Conservation (phyloP, 2,329 filamentous ascomycete genomes). For the Diaporthe vexans region DNA sequence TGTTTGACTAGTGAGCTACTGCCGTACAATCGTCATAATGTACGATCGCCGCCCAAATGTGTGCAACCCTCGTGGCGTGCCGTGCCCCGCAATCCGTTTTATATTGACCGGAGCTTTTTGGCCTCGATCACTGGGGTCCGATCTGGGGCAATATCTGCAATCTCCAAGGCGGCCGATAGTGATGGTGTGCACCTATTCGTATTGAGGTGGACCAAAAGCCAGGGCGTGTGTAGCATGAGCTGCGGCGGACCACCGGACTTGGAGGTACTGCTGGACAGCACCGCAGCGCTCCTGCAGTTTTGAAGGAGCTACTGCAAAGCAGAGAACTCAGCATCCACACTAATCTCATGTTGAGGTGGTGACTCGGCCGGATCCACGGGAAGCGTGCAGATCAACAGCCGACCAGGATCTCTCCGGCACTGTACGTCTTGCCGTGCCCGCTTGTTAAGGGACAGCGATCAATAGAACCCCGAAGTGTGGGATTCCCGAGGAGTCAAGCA, state of each 20-base stretch:
- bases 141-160: slow-evolving; percentile 10
- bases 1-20: background rate
- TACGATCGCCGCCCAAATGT: slow-evolving; percentile 16
- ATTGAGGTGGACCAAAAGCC: background rate
- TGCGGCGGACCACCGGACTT: slow-evolving; percentile 9
- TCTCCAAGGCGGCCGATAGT: background rate
- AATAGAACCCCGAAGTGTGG: background rate
- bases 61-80: slow-evolving; percentile 28
- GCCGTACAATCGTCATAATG: background rate
- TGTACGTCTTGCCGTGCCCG: background rate
- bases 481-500: background rate
- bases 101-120: slow-evolving; percentile 28
- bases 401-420: slow-evolving; percentile 7
- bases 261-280: slow-evolving; percentile 1
- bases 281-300: background rate
- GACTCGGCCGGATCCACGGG: slow-evolving; percentile 21
- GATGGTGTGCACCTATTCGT: slow-evolving; percentile 27
- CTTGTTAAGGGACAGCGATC: background rate
- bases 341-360: background rate
- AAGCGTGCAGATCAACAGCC: slow-evolving; percentile 15
- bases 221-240: background rate
- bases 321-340: background rate
- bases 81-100: slow-evolving; percentile 24
- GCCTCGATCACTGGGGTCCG: slow-evolving; percentile 17
- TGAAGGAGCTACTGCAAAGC: slow-evolving; percentile 16